These are phyloP conservation scores for Bipolaris sorokiniana DNA, from an alignment of 2,329 filamentous ascomycete species.

Conservation along the genomic window DNA sequence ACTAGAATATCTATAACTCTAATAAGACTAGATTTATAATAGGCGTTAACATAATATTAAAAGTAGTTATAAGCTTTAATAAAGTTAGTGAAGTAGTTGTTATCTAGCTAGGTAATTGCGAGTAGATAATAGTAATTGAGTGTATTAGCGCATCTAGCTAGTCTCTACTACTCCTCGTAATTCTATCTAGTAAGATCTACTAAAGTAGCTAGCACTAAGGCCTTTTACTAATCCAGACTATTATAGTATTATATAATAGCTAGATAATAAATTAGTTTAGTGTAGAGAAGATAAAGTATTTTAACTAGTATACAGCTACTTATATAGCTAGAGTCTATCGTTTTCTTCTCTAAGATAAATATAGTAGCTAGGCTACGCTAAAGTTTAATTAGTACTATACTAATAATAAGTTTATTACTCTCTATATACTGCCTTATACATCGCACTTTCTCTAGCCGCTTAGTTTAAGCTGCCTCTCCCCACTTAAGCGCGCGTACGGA, in stretches of 20 bases:
- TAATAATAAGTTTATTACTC: constrained; percentile 26
- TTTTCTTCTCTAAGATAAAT: background rate
- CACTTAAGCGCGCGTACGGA: background rate
- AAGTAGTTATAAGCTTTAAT: no score
- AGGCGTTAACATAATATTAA: no score
- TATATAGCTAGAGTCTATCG: background rate
- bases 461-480: background rate
- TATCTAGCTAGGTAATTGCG: no score
- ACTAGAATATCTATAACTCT: no score
- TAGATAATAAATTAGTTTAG: background rate
- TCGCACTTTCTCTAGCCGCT: background rate
- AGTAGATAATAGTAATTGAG: no score
- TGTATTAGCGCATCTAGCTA: no score
- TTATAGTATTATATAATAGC: background rate
- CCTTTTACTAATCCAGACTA: background rate
- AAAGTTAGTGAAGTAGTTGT: no score
- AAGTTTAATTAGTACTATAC: background rate
- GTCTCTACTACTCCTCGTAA: no score
- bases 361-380: background rate
- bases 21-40: no score
- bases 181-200: no score
- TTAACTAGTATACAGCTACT: background rate
- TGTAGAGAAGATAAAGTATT: background rate
- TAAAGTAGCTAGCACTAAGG: background rate
- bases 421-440: background rate